Percentiles rank a stretch among this genome's conserved stretches.
These are phyloP conservation scores for Jatropha curcas DNA, from an alignment of 345 rosid species.

Conservation along the genomic window DNA sequence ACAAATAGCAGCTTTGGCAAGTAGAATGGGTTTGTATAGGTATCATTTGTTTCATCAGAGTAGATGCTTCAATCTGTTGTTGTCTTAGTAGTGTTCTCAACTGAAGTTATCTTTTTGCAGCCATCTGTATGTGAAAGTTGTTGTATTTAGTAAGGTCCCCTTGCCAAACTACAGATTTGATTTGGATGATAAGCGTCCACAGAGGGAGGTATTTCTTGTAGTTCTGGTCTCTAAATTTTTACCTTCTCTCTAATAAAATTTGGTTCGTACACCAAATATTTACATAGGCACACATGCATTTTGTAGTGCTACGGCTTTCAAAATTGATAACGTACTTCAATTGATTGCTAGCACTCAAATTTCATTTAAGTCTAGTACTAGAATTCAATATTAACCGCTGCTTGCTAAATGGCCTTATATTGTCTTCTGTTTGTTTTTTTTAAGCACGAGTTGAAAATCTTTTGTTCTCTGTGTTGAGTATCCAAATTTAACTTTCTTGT, in stretches of 20 bases:
- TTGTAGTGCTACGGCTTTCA: background rate
- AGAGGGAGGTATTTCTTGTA: slow-evolving; percentile 70
- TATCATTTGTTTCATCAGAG: slow-evolving; percentile 25
- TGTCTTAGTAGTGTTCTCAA: slow-evolving; percentile 26
- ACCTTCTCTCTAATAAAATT: background rate
- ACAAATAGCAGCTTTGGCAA: slow-evolving; percentile 68
- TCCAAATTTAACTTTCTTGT: background rate
- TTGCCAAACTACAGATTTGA: slow-evolving; percentile 97
- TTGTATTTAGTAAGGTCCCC: slow-evolving; percentile 84
- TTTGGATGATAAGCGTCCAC: slow-evolving; percentile 87
- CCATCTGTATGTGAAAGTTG: slow-evolving; percentile 73
- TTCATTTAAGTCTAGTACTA: background rate
- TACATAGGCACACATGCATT: too few relatives aligned
- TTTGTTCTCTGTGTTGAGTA: background rate
- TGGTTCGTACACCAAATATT: background rate
- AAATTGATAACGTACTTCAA: background rate
- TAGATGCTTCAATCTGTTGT: slow-evolving; percentile 8
- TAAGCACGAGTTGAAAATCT: background rate
- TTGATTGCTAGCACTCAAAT: background rate
- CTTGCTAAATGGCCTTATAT: background rate
- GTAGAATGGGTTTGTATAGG: slow-evolving; percentile 79
- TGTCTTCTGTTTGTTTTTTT: background rate
- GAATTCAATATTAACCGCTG: background rate
- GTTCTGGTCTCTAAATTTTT: background rate
- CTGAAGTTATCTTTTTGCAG: slow-evolving; percentile 47